These are phyloP conservation scores for Papiliotrema fonsecae DNA, from an alignment of 1,284 basidiomycete genomes.

Conservation along the genomic window DNA sequence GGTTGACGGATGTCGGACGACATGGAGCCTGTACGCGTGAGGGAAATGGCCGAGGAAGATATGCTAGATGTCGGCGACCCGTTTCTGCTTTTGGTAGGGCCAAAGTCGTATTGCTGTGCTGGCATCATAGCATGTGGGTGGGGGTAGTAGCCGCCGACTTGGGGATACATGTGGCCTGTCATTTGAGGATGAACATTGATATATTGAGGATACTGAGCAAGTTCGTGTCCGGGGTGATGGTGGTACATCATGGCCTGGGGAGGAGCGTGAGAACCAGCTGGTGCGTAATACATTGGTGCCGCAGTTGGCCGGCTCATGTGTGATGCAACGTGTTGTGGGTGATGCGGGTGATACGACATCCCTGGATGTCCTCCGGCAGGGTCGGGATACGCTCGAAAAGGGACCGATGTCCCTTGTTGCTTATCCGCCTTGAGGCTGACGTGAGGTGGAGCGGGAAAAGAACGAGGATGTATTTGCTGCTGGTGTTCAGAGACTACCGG, in stretches of 20 bases:
- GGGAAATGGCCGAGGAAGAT: constrained; percentile 17
- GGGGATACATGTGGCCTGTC: background rate
- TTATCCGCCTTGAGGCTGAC: background rate
- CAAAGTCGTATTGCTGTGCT: constrained; percentile 11
- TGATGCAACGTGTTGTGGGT: background rate
- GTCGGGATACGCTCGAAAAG: constrained; percentile 8
- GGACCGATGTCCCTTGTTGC: constrained; percentile 9
- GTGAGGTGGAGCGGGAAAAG: constrained; percentile 9
- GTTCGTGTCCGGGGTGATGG: no score
- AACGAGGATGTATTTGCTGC: constrained; percentile 6
- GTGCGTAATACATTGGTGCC: background rate
- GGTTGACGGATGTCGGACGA: constrained; percentile 21
- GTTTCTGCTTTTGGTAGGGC: constrained; percentile 17
- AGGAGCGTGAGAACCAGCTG: constrained; percentile 1
- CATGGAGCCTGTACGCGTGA: constrained; percentile 20
- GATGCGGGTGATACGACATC: background rate
- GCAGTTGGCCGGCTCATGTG: no score
- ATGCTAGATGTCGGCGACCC: constrained; percentile 25
- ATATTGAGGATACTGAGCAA: no score
- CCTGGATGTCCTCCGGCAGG: background rate
- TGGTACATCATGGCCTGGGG: background rate
- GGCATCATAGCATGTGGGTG: constrained; percentile 9
- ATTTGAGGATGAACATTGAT: background rate
- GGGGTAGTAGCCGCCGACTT: constrained; percentile 8
- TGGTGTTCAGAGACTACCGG: constrained; percentile 11